These are phyloP conservation scores for Aphanomyces astaci DNA, from an alignment of 352 stramenopile species.

Conservation along the genomic window DNA sequence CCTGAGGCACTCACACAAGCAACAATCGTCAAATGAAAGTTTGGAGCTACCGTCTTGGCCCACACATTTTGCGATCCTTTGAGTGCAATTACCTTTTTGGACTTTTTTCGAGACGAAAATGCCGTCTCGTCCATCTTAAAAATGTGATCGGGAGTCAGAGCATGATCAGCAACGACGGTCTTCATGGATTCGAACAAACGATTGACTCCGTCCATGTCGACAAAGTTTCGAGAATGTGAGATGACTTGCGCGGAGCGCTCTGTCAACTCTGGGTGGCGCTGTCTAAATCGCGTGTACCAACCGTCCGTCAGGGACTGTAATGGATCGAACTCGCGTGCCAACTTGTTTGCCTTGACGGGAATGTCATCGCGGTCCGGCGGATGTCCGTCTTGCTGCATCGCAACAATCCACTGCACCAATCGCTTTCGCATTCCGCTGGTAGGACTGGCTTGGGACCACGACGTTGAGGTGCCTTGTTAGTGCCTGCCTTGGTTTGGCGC, in stretches of 20 bases:
- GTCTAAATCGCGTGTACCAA: neutral
- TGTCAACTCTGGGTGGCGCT: neutral
- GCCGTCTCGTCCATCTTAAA: conserved; percentile 32
- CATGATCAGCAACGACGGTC: conserved; percentile 17
- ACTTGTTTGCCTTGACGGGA: neutral
- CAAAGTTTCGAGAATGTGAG: conserved; percentile 17
- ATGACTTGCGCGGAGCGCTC: conserved; percentile 22
- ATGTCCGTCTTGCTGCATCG: neutral
- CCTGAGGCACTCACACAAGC: conserved; percentile 24
- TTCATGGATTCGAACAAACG: conserved; percentile 20
- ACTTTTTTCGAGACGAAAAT: conserved; percentile 22
- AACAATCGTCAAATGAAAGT: conserved; percentile 31
- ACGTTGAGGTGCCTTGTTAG: neutral
- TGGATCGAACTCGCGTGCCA: neutral
- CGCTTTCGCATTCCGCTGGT: neutral
- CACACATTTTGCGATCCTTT: conserved; percentile 29
- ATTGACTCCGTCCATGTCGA: conserved; percentile 5
- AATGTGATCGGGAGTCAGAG: neutral
- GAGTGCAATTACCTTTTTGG: conserved; percentile 23
- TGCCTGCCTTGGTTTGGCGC: neutral
- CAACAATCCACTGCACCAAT: neutral
- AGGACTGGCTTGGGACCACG: neutral
- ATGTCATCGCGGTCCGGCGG: neutral
- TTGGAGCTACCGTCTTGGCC: conserved; percentile 1
- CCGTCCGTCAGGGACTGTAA: neutral